Evolutionary conservation across 139 green algal genomes (phyloP).

Genomic region (Auxenochlorella pyrenoidosa): DNA sequence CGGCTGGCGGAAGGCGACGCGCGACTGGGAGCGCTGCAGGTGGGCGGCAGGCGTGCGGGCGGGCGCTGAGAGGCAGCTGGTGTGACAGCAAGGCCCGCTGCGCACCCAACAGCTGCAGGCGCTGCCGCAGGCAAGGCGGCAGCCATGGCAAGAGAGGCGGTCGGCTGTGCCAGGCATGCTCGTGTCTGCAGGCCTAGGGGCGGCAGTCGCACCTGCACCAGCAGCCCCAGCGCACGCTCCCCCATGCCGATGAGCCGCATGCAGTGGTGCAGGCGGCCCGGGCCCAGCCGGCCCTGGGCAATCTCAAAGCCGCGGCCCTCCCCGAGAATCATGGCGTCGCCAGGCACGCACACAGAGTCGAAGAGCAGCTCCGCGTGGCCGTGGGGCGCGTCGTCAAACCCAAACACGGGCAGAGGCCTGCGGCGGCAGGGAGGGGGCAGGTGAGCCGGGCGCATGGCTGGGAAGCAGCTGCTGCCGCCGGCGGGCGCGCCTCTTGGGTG

Average conservation of each 20-base stretch:
- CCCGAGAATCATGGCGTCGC: slow-evolving; percentile 72
- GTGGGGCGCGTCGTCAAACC: slow-evolving; percentile 96
- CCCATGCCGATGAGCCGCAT: slow-evolving; percentile 94
- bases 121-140: too few relatives aligned
- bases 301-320: slow-evolving; percentile 98
- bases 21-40: slow-evolving; percentile 22
- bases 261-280: slow-evolving; percentile 99
- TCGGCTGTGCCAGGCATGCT: not conserved
- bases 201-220: slow-evolving; percentile 40
- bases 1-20: slow-evolving; percentile 33
- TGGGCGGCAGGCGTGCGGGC: not conserved
- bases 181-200: not conserved
- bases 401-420: slow-evolving; percentile 50
- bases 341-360: slow-evolving; percentile 76
- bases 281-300: slow-evolving; percentile 95
- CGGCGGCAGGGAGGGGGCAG: not conserved
- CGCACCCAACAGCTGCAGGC: too few relatives aligned
- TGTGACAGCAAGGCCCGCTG: too few relatives aligned
- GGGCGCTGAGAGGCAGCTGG: too few relatives aligned
- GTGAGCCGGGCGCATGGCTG: too few relatives aligned
- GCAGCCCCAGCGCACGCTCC: slow-evolving; percentile 83
- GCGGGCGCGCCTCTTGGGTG: too few relatives aligned
- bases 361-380: slow-evolving; percentile 95
- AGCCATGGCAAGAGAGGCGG: not conserved
- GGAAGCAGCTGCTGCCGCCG: too few relatives aligned